phyloP scores from a whole-genome alignment of 352 stramenopile species.

The Albugo laibachii region DNA sequence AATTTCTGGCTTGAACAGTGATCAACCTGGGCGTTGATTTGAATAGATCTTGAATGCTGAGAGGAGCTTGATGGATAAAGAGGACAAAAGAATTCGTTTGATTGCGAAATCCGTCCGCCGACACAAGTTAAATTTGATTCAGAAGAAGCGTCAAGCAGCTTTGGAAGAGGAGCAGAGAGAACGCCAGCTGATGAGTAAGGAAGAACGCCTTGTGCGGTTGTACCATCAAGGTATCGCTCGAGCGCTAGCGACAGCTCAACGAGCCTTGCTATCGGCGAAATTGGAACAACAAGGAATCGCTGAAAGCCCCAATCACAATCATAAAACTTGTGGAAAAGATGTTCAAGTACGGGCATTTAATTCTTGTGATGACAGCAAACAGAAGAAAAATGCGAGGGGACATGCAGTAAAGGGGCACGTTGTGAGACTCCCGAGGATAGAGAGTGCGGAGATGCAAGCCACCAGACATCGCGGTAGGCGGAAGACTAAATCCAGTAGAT shows the following conservation, averaged over 20 bases:
- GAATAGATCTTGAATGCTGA: conserved; percentile 31
- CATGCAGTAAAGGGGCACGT: not conserved
- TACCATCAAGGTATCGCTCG: conserved; percentile 20
- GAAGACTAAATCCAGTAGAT: not conserved
- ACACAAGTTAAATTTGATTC: conserved; percentile 4
- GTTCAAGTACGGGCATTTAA: not conserved
- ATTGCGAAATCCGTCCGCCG: conserved; percentile 32
- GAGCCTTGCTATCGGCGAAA: not conserved
- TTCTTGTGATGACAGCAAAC: not conserved
- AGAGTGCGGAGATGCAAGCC: not conserved
- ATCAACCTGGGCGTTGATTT: not conserved
- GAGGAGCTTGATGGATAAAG: conserved; percentile 39
- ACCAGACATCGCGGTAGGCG: not conserved
- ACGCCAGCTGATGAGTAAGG: conserved; percentile 37
- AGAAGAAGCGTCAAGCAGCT: not conserved
- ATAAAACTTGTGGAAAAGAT: not conserved
- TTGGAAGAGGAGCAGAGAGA: conserved; percentile 26
- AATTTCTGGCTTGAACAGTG: no score
- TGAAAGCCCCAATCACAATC: not conserved
- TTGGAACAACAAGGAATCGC: not conserved
- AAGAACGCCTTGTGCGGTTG: conserved; percentile 36
- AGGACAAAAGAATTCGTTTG: conserved; percentile 40
- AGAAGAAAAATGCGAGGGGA: not conserved
- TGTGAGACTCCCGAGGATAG: not conserved
- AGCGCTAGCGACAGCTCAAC: not conserved